Percentiles rank a stretch among this genome's conserved stretches.
These are phyloP conservation scores for Vinca major DNA, from an alignment of 305 asterid genomes.

Conservation along the genomic window DNA sequence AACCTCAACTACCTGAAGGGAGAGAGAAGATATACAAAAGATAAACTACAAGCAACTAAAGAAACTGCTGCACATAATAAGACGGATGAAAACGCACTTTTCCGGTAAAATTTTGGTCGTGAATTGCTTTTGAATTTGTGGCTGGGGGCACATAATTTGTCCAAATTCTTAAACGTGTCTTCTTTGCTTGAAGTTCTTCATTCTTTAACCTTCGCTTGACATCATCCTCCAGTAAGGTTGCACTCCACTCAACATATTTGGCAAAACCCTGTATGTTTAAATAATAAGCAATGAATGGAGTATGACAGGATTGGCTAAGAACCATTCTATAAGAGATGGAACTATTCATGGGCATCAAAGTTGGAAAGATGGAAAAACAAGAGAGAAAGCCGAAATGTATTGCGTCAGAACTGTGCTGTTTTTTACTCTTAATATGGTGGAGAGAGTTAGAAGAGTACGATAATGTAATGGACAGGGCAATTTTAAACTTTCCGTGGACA, in stretches of 20 bases:
- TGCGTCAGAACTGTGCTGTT: neutral
- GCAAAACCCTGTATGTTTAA: slow-evolving; percentile 62
- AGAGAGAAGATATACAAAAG: slow-evolving; percentile 4
- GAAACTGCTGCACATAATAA: neutral
- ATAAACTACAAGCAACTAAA: neutral
- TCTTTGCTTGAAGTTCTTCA: slow-evolving; percentile 89
- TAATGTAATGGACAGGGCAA: neutral
- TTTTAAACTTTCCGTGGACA: neutral
- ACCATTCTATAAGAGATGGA: neutral
- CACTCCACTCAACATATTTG: slow-evolving; percentile 95
- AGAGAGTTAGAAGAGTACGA: too few species aligned
- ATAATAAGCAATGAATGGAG: neutral
- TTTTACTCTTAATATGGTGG: too few species aligned
- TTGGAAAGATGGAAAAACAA: neutral
- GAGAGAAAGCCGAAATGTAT: neutral
- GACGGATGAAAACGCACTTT: slow-evolving; percentile 40
- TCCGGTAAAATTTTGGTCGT: slow-evolving; percentile 90
- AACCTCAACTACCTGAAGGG: slow-evolving; percentile 79
- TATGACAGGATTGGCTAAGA: slow-evolving; percentile 7
- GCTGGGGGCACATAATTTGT: slow-evolving; percentile 87
- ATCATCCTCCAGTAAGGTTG: slow-evolving; percentile 75
- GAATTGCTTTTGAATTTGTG: slow-evolving; percentile 91
- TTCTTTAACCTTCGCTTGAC: slow-evolving; percentile 55
- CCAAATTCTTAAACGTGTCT: slow-evolving; percentile 66
- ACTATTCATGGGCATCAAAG: neutral